Percentiles rank a stretch among this genome's conserved stretches.
These are phyloP conservation scores for Kalmusia sp. DNA, from an alignment of 2,329 filamentous ascomycete genomes.

Conservation along the genomic window DNA sequence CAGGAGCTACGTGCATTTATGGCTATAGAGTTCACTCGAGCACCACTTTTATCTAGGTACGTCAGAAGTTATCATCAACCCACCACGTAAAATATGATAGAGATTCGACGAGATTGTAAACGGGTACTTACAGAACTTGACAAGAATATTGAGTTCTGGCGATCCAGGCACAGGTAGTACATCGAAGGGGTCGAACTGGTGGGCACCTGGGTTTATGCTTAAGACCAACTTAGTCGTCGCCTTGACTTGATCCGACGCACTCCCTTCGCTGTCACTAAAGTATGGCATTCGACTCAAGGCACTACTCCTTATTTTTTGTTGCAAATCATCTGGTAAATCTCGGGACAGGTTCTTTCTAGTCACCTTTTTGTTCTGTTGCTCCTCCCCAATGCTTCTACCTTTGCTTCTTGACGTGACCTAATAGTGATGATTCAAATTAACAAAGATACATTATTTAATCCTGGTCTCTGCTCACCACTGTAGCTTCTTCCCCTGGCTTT, in stretches of 20 bases:
- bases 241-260: neutral
- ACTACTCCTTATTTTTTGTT: too few relatives aligned
- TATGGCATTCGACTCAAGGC: too few relatives aligned
- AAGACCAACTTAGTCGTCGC: conserved; percentile 8
- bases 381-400: neutral
- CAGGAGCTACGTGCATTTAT: conserved; percentile 30
- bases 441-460: neutral
- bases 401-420: conserved; percentile 6
- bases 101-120: too few relatives aligned
- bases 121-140: conserved; percentile 35
- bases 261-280: too few relatives aligned
- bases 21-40: conserved; percentile 25
- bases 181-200: conserved; percentile 33
- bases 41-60: conserved; percentile 22
- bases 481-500: conserved; percentile 16
- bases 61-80: neutral
- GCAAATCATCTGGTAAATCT: too few relatives aligned
- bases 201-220: conserved; percentile 16
- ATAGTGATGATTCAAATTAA: neutral
- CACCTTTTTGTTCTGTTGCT: neutral
- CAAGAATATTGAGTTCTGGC: conserved; percentile 26
- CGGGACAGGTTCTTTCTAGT: too few relatives aligned
- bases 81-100: neutral
- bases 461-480: neutral
- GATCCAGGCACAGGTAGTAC: conserved; percentile 30